Evolutionary conservation across 495 filamentous ascomycete genomes (phyloP), one percentile per base, ranked within the genome.

Genomic region (Penicillium cataractarum): DNA sequence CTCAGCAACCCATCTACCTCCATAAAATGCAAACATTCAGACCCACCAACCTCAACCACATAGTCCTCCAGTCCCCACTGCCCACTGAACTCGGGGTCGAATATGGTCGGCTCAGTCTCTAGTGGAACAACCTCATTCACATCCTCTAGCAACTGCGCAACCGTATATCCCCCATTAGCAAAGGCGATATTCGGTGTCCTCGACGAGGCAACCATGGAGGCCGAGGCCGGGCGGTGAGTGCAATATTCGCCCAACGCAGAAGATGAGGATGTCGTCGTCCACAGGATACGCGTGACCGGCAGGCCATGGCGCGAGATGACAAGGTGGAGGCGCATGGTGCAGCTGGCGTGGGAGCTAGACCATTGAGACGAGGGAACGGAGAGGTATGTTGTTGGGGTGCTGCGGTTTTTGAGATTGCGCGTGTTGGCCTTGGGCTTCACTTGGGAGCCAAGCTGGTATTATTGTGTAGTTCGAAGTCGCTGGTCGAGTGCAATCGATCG

Each of bases 31-130:
- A 98, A 73, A 69, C 91, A 96, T 70, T 99, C 95, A 60, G 90
- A 98, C 42, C 87, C 91, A 4, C 77, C 80, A 4, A 97, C 81
- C 72, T 96, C 90, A 31, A 97, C 93, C 19, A 86, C 87, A 76
- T 99, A 99, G 70, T 98, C 92, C 68, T 99, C 95, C 27, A 98
- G 69, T 1, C 93, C 95, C 90, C 90, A 97, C 61, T 89, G 83
- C 15, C 79, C 82, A 57, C 77, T 76, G 31, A 60, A 67, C 32
- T 79, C 76, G 10, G 70, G 63, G 37, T 79, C 76, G 35, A 79
- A 74, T 32, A 74, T 48, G 19, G 57, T 69, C 3, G 74, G 70
- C 35, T 80, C 84, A 42, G 89, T 89, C 73, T 97, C 95, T 1
- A 99, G 82, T 2, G 93, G 93, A 8, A 97, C 78, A 26, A 91